Base-by-base conservation (phyloP, 2,329 filamentous ascomycete genomes). In the Cladosporium sp. region DNA sequence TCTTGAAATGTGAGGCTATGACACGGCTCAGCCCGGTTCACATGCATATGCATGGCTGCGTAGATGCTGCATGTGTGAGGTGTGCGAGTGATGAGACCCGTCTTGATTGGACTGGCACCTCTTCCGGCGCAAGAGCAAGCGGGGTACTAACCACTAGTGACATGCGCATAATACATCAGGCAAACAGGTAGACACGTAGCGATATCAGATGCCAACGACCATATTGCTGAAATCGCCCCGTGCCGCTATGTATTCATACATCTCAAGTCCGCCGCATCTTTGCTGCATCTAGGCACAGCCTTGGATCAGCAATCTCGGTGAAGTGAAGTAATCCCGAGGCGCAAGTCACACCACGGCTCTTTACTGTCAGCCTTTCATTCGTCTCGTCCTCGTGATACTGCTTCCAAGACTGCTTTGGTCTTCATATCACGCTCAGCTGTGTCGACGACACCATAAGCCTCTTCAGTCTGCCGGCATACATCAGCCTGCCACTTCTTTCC, bases 361-460 rank as follows among this genome's bases (percentile, higher is more conserved):
- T 32, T 10, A 32, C 3, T 32, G 8, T 9, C n/a, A n/a, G n/a
- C n/a, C n/a, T n/a, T n/a, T n/a, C 4, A 4, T 32, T 32, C 28
- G 12, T 10, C 9, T 9, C n/a, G 28, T 37, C 28, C 32, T n/a
- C 12, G 24, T n/a, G 32, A 37, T 19, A 76, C 65, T 53, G 73
- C 74, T 20, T 73, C 69, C 56, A 79, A 59, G 6, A 79, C 65
- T 42, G 67, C 72, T 60, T 64, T 72, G n/a, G 75, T 79, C 62
- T 73, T 71, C 35, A 61, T 62, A 62, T 79, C 75, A 40, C 76
- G 71, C 61, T 75, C 70, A 12, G 48, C 63, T 4, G 70, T 70
- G 66, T 78, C 71, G 12, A 75, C 71, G 12, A 63, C 61, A 0
- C 79, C 79, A 71, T 83, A 83, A 0, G 71, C 72, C 57, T 77